A percentile compares a stretch with the other conserved stretches of the same genome.
Conservation (phyloP, 1,284 basidiomycete species). For the Pseudomicrostroma phylloplanum region DNA sequence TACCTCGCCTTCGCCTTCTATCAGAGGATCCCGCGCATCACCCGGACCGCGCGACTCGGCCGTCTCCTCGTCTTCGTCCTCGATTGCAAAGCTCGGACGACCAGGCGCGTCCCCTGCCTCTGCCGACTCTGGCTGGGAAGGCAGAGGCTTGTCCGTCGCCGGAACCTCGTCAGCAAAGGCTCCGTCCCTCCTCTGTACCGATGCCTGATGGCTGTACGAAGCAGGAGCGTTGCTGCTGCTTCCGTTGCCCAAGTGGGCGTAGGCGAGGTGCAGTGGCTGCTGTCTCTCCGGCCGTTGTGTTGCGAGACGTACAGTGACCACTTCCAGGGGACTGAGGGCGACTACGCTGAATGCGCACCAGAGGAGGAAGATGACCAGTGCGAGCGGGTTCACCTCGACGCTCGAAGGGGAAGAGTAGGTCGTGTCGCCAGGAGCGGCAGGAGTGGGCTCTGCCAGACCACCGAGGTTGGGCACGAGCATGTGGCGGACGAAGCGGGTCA, state of each 20-base stretch:
- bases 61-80: slow-evolving; percentile 36
- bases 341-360: slow-evolving; percentile 34
- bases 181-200: slow-evolving; percentile 1
- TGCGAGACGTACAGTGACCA: slow-evolving; percentile 39
- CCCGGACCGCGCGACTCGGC: slow-evolving; percentile 10
- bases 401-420: slow-evolving; percentile 35
- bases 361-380: slow-evolving; percentile 33
- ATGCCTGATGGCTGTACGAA: slow-evolving; percentile 39
- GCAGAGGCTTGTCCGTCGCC: slow-evolving; percentile 22
- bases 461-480: slow-evolving; percentile 33
- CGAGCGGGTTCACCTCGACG: slow-evolving; percentile 28
- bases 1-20: slow-evolving; percentile 12
- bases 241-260: slow-evolving; percentile 22
- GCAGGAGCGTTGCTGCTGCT: slow-evolving; percentile 15
- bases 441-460: slow-evolving; percentile 23
- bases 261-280: slow-evolving; percentile 44
- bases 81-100: slow-evolving; percentile 38
- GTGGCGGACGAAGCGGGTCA: slow-evolving; percentile 33
- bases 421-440: slow-evolving; percentile 26
- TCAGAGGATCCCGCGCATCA: not conserved
- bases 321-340: slow-evolving; percentile 42
- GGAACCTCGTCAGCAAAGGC: not conserved
- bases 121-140: slow-evolving; percentile 14
- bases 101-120: slow-evolving; percentile 15
- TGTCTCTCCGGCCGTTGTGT: slow-evolving; percentile 42